phyloP scores from a whole-genome alignment of 2,329 filamentous ascomycete species.

The Aspergillus ochraceoroseus region DNA sequence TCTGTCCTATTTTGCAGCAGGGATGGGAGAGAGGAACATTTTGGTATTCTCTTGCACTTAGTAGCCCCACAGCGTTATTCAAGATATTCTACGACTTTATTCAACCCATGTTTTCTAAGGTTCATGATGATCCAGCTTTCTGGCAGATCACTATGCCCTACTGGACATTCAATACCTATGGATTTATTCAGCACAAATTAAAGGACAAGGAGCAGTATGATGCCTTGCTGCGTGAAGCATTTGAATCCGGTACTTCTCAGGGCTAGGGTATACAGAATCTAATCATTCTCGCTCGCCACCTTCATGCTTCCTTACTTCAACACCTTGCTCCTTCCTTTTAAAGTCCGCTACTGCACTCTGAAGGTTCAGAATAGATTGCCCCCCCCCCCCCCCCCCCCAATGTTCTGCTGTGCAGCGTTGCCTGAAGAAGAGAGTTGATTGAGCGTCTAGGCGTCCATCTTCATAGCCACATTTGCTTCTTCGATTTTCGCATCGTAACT shows the following conservation, averaged over 20 bases:
- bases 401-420: too few species aligned
- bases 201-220: constrained; percentile 24
- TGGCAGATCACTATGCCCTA: constrained; percentile 19
- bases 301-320: too few species aligned
- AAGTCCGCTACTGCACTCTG: too few species aligned
- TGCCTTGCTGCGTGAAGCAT: constrained; percentile 13
- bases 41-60: constrained; percentile 20
- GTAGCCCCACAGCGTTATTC: constrained; percentile 23
- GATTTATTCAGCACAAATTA: constrained; percentile 19
- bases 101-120: constrained; percentile 21
- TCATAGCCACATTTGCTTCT: constrained; percentile 4
- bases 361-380: too few species aligned
- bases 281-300: too few species aligned
- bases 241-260: background rate
- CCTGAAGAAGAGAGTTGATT: too few species aligned
- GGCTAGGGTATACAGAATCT: too few species aligned
- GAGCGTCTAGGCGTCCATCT: background rate
- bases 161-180: constrained; percentile 18
- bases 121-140: constrained; percentile 17
- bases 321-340: too few species aligned
- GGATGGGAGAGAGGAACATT: constrained; percentile 6
- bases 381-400: too few species aligned
- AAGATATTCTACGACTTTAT: constrained; percentile 26
- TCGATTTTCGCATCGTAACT: constrained; percentile 1
- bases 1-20: constrained; percentile 16